A percentile compares a stretch with the other conserved stretches of the same genome.
Conservation (phyloP, 1,284 basidiomycete genomes). For the Leccinum fallax region DNA sequence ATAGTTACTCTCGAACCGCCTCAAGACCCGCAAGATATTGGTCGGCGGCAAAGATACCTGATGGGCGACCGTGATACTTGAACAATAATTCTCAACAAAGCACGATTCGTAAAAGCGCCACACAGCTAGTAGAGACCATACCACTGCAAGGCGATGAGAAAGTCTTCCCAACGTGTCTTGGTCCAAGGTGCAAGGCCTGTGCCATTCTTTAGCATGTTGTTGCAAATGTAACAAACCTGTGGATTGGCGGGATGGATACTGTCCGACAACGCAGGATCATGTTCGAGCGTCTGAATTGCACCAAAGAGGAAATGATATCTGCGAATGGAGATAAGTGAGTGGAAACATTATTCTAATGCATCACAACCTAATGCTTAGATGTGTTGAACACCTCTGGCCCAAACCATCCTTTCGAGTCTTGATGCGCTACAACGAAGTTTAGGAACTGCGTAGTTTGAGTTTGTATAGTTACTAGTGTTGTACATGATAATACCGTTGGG, state of each 20-base stretch:
- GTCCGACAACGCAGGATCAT: constrained; percentile 2
- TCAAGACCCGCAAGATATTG: constrained; percentile 60
- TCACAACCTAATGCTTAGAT: constrained; percentile 49
- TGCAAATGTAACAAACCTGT: constrained; percentile 57
- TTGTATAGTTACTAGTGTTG: constrained; percentile 25
- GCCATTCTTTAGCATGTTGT: constrained; percentile 55
- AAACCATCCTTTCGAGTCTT: constrained; percentile 58
- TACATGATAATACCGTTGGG: constrained; percentile 3
- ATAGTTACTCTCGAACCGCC: constrained; percentile 51
- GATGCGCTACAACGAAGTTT: constrained; percentile 54
- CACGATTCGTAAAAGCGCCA: neutral
- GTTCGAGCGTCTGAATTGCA: constrained; percentile 5
- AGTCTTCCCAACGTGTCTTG: constrained; percentile 60
- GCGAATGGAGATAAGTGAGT: neutral
- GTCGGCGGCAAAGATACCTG: constrained; percentile 58
- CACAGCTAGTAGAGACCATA: constrained; percentile 10
- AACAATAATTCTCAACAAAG: constrained; percentile 55
- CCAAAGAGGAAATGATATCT: constrained; percentile 7
- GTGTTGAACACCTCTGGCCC: constrained; percentile 56
- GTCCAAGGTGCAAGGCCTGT: constrained; percentile 56
- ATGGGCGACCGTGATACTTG: constrained; percentile 61
- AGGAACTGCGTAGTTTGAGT: constrained; percentile 52
- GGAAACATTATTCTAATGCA: neutral
- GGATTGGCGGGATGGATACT: constrained; percentile 34
- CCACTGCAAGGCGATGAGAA: constrained; percentile 57